Conservation (phyloP, 768 basidiomycete genomes). For the Pleurotus citrinopileatus region DNA sequence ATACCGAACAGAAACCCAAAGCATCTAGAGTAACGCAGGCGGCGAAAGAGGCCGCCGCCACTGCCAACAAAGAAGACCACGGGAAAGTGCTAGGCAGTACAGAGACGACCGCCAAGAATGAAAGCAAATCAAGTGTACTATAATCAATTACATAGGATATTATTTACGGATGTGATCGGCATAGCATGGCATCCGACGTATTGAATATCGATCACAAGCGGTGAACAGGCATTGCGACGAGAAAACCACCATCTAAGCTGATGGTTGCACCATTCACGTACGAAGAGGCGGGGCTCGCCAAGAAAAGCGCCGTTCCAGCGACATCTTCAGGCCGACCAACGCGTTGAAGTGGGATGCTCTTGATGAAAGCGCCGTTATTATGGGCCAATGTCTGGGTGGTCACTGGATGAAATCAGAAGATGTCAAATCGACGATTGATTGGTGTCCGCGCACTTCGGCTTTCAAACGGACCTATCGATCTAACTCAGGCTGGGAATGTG, state of each 20-base stretch:
- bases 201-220: no score
- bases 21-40: conserved; percentile 1
- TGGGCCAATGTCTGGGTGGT: conserved; percentile 49
- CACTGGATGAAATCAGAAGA: conserved; percentile 32
- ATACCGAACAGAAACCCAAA: background rate
- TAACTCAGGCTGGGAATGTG: background rate
- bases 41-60: background rate
- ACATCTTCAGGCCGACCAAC: conserved; percentile 67
- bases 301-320: conserved; percentile 58
- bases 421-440: background rate
- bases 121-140: background rate
- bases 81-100: no score
- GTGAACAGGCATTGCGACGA: conserved; percentile 34
- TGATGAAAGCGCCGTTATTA: conserved; percentile 36
- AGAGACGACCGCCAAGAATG: no score
- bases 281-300: conserved; percentile 56
- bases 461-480: conserved; percentile 27
- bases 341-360: conserved; percentile 43
- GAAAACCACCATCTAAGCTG: conserved; percentile 56
- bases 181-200: no score
- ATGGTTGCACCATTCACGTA: conserved; percentile 67
- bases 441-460: conserved; percentile 33
- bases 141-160: no score
- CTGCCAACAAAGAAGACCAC: no score
- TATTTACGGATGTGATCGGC: no score